Conservation (phyloP, 352 stramenopile genomes). For the Globisporangium ultimum region DNA sequence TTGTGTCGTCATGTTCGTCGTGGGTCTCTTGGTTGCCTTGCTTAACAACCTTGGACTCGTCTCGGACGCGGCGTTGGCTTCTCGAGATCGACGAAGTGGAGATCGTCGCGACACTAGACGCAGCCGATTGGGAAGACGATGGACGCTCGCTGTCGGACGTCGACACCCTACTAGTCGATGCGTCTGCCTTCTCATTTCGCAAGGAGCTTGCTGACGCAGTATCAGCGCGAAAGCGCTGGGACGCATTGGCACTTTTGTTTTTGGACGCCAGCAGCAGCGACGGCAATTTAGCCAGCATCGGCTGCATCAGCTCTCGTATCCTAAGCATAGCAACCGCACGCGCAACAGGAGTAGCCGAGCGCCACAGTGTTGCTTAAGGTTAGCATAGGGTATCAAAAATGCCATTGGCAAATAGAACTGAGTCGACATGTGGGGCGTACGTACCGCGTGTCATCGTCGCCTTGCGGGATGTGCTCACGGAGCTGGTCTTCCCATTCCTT, state of each 20-base stretch:
- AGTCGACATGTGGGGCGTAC: not conserved
- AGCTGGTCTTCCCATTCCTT: conserved; percentile 66
- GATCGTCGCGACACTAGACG: not conserved
- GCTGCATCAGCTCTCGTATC: conserved; percentile 80
- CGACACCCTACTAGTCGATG: conserved; percentile 1
- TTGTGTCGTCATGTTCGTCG: conserved; percentile 9
- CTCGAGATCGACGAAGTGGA: not conserved
- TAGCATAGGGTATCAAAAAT: not conserved
- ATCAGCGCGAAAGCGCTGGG: no score
- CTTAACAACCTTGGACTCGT: not conserved
- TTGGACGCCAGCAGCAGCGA: conserved; percentile 60
- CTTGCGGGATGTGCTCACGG: conserved; percentile 37
- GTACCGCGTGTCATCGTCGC: conserved; percentile 44
- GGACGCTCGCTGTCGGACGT: conserved; percentile 4
- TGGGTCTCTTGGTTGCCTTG: conserved; percentile 45
- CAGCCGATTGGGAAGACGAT: not conserved
- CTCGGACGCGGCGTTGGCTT: not conserved
- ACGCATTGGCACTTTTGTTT: conserved; percentile 9
- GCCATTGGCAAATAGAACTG: no score
- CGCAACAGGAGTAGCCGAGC: no score
- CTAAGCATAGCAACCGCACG: conserved; percentile 13
- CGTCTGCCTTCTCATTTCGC: conserved; percentile 9
- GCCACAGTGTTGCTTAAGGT: no score
- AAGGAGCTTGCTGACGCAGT: not conserved
- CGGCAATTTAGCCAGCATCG: conserved; percentile 64